These are phyloP conservation scores for Esteya vermicola DNA, from an alignment of 2,329 filamentous ascomycete species.

Conservation along the genomic window DNA sequence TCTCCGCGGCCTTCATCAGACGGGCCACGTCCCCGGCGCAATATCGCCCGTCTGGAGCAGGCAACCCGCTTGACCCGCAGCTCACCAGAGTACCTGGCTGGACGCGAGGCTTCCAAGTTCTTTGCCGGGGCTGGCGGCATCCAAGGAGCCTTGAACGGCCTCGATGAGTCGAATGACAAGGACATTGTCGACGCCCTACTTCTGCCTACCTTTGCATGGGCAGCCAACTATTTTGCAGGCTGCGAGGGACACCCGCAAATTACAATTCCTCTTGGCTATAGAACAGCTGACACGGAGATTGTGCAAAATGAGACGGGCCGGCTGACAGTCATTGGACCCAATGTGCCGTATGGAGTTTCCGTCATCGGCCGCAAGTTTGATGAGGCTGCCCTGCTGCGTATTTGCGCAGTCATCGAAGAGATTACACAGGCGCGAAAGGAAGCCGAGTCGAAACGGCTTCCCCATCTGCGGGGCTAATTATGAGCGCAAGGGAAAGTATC, in stretches of 20 bases:
- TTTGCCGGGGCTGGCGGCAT: conserved; percentile 45
- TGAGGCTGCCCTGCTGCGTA: conserved; percentile 46
- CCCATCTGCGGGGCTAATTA: not conserved
- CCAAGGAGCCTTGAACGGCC: conserved; percentile 25
- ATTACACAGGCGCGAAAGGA: conserved; percentile 21
- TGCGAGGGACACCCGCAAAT: conserved; percentile 46
- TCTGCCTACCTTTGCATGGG: conserved; percentile 35
- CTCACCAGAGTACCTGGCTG: conserved; percentile 20
- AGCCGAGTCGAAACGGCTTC: conserved; percentile 12
- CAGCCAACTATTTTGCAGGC: conserved; percentile 41
- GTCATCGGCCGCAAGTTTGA: conserved; percentile 48
- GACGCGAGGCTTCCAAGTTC: conserved; percentile 2
- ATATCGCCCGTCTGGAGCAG: conserved; percentile 5
- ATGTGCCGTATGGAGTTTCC: conserved; percentile 37
- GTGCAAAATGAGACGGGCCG: conserved; percentile 26
- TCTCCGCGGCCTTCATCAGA: not conserved
- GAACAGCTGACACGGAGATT: conserved; percentile 32
- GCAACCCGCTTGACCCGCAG: not conserved
- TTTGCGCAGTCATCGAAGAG: conserved; percentile 58
- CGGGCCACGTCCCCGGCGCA: not conserved
- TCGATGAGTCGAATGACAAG: conserved; percentile 19
- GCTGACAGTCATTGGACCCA: conserved; percentile 36
- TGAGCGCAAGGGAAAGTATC: too few relatives aligned
- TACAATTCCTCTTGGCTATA: conserved; percentile 49
- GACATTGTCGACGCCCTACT: conserved; percentile 47